These are phyloP conservation scores for Coniochaeta hoffmannii DNA, from an alignment of 2,329 filamentous ascomycete species.

Conservation along the genomic window DNA sequence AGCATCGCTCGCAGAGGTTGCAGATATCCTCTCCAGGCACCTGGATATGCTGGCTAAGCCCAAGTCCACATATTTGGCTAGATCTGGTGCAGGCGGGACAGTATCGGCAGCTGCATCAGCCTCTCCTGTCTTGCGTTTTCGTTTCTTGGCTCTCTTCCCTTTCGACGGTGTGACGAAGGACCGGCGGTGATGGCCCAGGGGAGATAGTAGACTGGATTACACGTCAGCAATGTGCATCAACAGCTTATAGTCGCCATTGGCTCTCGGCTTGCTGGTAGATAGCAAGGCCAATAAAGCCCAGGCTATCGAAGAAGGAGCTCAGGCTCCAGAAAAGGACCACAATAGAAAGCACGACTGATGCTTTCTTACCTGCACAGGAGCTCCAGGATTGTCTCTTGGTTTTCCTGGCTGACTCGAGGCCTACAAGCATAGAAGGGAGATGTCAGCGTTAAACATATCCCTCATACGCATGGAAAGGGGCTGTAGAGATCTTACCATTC, in stretches of 20 bases:
- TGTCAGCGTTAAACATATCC: background rate
- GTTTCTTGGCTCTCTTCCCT: constrained; percentile 50
- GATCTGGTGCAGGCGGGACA: constrained; percentile 37
- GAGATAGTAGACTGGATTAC: constrained; percentile 47
- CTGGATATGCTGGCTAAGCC: constrained; percentile 59
- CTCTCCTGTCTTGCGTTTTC: constrained; percentile 34
- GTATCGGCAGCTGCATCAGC: constrained; percentile 9
- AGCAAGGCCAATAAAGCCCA: too few relatives aligned
- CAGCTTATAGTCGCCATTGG: background rate
- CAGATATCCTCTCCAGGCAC: constrained; percentile 40
- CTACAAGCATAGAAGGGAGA: constrained; percentile 28
- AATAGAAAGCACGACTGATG: constrained; percentile 8
- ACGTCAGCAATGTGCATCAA: constrained; percentile 2
- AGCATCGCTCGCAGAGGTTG: background rate
- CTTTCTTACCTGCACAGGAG: constrained; percentile 56
- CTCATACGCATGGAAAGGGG: background rate
- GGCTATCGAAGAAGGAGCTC: too few relatives aligned
- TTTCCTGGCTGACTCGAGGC: constrained; percentile 49
- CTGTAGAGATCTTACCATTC: constrained; percentile 43
- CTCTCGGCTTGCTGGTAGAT: constrained; percentile 4
- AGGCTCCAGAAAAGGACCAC: too few relatives aligned
- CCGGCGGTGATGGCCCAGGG: constrained; percentile 55
- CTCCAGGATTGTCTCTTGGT: constrained; percentile 59
- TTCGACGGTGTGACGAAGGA: constrained; percentile 48
- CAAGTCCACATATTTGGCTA: constrained; percentile 52